Conservation (phyloP, 805 yeast species). For the Metschnikowia lachancei region DNA sequence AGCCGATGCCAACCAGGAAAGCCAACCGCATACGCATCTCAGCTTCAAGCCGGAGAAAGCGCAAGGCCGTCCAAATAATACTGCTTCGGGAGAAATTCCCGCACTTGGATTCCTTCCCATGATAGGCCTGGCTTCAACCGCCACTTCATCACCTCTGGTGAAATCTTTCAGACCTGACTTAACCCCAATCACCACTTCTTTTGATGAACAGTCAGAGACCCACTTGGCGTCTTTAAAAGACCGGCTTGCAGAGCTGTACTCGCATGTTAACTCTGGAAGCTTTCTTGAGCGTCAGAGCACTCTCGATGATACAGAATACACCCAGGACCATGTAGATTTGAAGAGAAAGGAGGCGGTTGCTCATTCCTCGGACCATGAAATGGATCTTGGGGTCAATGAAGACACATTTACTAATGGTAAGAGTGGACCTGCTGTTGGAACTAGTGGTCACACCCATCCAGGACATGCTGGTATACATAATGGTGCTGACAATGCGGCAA, state of each 20-base stretch:
- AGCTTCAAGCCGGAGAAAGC: constrained; percentile 9
- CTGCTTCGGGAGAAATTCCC: constrained; percentile 13
- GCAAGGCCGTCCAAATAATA: constrained; percentile 5
- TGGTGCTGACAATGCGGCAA: too few relatives aligned
- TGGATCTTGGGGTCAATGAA: constrained; percentile 1
- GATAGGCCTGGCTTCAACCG: constrained; percentile 18
- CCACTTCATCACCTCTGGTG: constrained; percentile 32
- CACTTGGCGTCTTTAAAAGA: constrained; percentile 19
- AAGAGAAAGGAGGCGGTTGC: constrained; percentile 3
- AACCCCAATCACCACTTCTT: constrained; percentile 37
- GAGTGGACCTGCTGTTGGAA: too few relatives aligned
- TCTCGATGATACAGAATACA: constrained; percentile 11
- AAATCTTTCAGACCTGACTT: constrained; percentile 37
- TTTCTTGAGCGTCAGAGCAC: constrained; percentile 14
- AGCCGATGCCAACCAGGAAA: constrained; percentile 32
- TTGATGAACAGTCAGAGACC: constrained; percentile 22
- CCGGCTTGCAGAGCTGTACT: constrained; percentile 19
- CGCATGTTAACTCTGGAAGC: constrained; percentile 4
- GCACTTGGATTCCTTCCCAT: constrained; percentile 16
- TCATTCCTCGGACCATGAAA: constrained; percentile 4
- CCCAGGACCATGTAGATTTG: constrained; percentile 7
- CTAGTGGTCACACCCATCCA: too few relatives aligned
- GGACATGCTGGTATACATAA: too few relatives aligned
- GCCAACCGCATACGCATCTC: constrained; percentile 16
- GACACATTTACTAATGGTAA: neutral